Evolutionary conservation across 495 filamentous ascomycete genomes (phyloP).

Genomic region (Mycothermus thermophilus): DNA sequence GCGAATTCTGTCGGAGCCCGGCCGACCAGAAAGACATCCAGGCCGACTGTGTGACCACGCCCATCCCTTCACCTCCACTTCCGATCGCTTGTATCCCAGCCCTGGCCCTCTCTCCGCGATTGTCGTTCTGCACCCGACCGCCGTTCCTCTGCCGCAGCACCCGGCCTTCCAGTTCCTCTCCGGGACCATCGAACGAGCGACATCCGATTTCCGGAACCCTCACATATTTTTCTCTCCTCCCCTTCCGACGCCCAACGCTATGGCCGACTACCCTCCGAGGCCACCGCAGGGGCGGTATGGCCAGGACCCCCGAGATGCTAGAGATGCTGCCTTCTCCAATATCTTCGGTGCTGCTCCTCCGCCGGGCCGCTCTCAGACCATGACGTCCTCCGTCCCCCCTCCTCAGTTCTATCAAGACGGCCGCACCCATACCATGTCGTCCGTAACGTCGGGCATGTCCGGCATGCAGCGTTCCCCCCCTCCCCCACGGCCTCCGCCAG

Average conservation of each 20-base stretch:
- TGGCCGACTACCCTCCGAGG: slow-evolving; percentile 68
- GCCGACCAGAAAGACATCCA: slow-evolving; percentile 9
- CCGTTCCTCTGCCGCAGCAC: no score
- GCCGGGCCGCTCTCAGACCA: slow-evolving; percentile 75
- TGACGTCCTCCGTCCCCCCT: slow-evolving; percentile 51
- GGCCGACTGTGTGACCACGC: slow-evolving; percentile 16
- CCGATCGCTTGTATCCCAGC: slow-evolving; percentile 14
- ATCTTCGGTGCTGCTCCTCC: slow-evolving; percentile 87
- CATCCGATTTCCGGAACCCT: no score
- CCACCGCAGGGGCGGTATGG: slow-evolving; percentile 36
- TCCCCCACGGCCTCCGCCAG: slow-evolving; percentile 43
- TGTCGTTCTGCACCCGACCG: no score
- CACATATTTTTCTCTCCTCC: no score
- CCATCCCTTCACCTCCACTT: slow-evolving; percentile 16
- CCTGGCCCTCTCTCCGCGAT: slow-evolving; percentile 4
- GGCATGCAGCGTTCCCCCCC: slow-evolving; percentile 43
- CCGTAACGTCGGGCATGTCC: slow-evolving; percentile 59
- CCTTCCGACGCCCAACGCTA: no score
- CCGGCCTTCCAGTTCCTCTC: no score
- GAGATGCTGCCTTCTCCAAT: slow-evolving; percentile 89
- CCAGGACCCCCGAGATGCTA: no score
- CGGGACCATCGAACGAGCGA: no score
- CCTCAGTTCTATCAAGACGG: slow-evolving; percentile 37
- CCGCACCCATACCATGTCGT: slow-evolving; percentile 79
- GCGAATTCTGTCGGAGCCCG: no score